A percentile compares a stretch with the other conserved stretches of the same genome.
phyloP scores from a whole-genome alignment of 1,284 basidiomycete species.

The Tranzscheliella williamsii region DNA sequence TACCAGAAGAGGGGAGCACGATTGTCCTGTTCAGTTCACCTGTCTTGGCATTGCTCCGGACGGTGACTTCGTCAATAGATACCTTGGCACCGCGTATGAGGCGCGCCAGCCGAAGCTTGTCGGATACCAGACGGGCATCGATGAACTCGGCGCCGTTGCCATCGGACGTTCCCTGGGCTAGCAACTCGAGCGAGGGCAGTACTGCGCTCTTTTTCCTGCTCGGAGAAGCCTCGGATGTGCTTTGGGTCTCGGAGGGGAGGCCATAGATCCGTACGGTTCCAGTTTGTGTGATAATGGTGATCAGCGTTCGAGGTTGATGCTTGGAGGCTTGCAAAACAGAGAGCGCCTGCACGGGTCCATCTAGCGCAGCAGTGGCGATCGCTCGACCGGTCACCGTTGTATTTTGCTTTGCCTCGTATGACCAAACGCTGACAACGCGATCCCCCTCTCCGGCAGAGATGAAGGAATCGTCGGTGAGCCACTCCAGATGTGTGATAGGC shows the following conservation, averaged over 20 bases:
- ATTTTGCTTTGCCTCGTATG: slow-evolving; percentile 45
- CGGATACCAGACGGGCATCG: slow-evolving; percentile 32
- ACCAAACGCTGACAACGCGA: slow-evolving; percentile 74
- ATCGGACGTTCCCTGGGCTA: slow-evolving; percentile 3
- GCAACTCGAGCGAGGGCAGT: slow-evolving; percentile 24
- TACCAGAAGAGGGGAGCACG: slow-evolving; percentile 6
- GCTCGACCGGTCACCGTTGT: slow-evolving; percentile 21
- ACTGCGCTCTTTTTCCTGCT: slow-evolving; percentile 35
- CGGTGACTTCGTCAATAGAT: slow-evolving; percentile 38
- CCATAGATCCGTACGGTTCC: slow-evolving; percentile 50
- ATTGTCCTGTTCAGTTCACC: slow-evolving; percentile 20
- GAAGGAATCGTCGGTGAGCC: slow-evolving; percentile 63
- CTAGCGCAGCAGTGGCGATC: slow-evolving; percentile 60
- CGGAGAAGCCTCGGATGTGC: slow-evolving; percentile 28
- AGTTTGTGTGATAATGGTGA: slow-evolving; percentile 60
- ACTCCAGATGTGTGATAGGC: slow-evolving; percentile 51
- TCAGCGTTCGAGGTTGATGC: slow-evolving; percentile 58
- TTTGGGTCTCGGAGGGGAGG: slow-evolving; percentile 36
- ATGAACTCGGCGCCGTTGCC: slow-evolving; percentile 16
- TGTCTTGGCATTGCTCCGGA: slow-evolving; percentile 26
- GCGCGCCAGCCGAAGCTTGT: slow-evolving; percentile 41
- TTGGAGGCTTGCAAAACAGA: slow-evolving; percentile 26
- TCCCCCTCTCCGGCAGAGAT: slow-evolving; percentile 75
- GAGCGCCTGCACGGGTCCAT: slow-evolving; percentile 58
- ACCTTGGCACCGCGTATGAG: slow-evolving; percentile 51